Percentiles rank a stretch among this genome's conserved stretches.
phyloP scores from a whole-genome alignment of 805 yeast genomes.

The Candida tammaniensis region DNA sequence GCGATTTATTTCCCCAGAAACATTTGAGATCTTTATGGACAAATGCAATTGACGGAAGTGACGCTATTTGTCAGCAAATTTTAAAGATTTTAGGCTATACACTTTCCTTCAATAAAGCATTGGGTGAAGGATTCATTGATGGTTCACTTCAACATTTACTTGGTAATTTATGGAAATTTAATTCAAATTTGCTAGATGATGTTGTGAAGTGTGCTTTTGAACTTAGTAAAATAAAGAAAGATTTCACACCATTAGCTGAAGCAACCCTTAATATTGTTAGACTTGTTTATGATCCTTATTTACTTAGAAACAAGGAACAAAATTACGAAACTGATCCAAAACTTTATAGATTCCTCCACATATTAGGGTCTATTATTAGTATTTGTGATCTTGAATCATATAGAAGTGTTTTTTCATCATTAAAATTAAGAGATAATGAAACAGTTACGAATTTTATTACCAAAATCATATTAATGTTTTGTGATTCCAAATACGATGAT shows the following conservation, averaged over 20 bases:
- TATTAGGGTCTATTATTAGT: conserved; percentile 71
- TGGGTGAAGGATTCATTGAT: conserved; percentile 50
- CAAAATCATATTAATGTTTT: conserved; percentile 56
- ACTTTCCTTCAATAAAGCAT: conserved; percentile 40
- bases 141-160: conserved; percentile 53
- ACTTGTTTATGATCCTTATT: conserved; percentile 13
- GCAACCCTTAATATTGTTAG: conserved; percentile 1
- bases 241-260: conserved; percentile 48
- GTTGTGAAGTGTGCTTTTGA: conserved; percentile 72
- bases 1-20: conserved; percentile 57
- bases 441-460: conserved; percentile 56
- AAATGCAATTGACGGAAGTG: conserved; percentile 53
- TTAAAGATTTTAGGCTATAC: conserved; percentile 53
- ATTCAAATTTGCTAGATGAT: conserved; percentile 58
- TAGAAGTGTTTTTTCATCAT: conserved; percentile 23
- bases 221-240: conserved; percentile 46
- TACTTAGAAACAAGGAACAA: conserved; percentile 14
- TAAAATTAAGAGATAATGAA: conserved; percentile 50
- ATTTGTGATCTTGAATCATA: conserved; percentile 58
- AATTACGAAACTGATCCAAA: conserved; percentile 38
- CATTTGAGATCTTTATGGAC: conserved; percentile 65
- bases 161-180: conserved; percentile 56
- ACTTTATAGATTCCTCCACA: conserved; percentile 53
- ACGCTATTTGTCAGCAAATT: conserved; percentile 44
- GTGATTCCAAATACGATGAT: conserved; percentile 29